Percentiles rank a stretch among this genome's conserved stretches.
Evolutionary conservation across 768 basidiomycete species (phyloP).

Genomic region (Agaricus blazei): DNA sequence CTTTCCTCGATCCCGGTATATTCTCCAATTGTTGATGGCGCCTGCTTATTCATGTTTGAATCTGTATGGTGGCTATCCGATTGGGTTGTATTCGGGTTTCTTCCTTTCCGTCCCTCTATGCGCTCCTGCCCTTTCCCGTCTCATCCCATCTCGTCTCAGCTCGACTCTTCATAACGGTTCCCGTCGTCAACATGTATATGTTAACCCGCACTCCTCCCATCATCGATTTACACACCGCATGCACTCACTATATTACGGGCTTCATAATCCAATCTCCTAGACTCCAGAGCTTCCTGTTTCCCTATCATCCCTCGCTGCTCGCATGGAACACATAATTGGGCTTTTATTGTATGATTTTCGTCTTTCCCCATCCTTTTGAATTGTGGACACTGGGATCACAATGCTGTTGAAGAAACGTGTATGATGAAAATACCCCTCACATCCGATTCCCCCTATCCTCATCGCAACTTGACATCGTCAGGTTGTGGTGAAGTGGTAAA

Average conservation of each 20-base stretch:
- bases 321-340: conserved; percentile 10
- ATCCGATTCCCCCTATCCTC: not conserved
- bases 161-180: conserved; percentile 3
- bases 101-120: not conserved
- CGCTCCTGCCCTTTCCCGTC: not conserved
- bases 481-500: not conserved
- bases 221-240: conserved; percentile 5
- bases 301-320: conserved; percentile 3
- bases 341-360: conserved; percentile 12
- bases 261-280: conserved; percentile 7
- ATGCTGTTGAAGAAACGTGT: conserved; percentile 7
- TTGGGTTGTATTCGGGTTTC: not conserved
- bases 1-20: conserved; percentile 4
- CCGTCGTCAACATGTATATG: conserved; percentile 9
- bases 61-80: not conserved
- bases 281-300: conserved; percentile 2
- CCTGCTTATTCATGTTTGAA: no score
- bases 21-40: not conserved
- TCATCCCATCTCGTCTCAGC: not conserved
- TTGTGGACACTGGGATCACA: conserved; percentile 6
- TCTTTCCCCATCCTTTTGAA: conserved; percentile 7
- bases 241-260: conserved; percentile 3
- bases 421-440: conserved; percentile 12
- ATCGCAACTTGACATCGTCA: not conserved
- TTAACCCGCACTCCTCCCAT: not conserved